Percentiles rank a stretch among this genome's conserved stretches.
Evolutionary conservation across 129 eudicot species (phyloP).

Genomic region (Flaveria robusta): DNA sequence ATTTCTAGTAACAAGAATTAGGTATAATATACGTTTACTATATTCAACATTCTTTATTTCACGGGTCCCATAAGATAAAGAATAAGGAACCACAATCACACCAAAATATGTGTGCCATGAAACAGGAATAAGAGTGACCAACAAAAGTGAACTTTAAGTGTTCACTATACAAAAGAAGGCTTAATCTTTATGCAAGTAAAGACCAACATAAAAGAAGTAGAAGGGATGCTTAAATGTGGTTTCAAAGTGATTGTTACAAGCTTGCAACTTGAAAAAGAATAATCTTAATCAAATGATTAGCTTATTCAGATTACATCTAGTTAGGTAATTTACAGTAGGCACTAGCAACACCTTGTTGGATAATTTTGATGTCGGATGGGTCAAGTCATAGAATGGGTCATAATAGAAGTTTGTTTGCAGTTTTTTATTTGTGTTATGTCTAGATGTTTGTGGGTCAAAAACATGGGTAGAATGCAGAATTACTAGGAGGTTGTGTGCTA

Average conservation of each 20-base stretch:
- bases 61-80: constrained; percentile 3
- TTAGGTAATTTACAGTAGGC: background rate
- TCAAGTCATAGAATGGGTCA: no score
- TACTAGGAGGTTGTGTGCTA: no score
- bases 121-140: constrained; percentile 2
- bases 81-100: background rate
- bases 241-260: background rate
- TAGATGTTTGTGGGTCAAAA: no score
- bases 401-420: no score
- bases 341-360: background rate
- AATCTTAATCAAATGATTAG: background rate
- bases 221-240: background rate
- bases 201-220: background rate
- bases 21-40: background rate
- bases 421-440: no score
- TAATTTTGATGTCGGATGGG: no score
- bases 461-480: no score
- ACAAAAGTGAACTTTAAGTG: background rate
- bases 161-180: background rate
- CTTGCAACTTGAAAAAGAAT: background rate
- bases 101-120: constrained; percentile 5
- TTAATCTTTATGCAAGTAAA: constrained; percentile 4
- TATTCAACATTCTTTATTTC: background rate
- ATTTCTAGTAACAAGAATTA: background rate
- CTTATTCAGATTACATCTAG: background rate